Base-by-base conservation (phyloP, 169 alveolate species). In the Plasmodium inui region DNA sequence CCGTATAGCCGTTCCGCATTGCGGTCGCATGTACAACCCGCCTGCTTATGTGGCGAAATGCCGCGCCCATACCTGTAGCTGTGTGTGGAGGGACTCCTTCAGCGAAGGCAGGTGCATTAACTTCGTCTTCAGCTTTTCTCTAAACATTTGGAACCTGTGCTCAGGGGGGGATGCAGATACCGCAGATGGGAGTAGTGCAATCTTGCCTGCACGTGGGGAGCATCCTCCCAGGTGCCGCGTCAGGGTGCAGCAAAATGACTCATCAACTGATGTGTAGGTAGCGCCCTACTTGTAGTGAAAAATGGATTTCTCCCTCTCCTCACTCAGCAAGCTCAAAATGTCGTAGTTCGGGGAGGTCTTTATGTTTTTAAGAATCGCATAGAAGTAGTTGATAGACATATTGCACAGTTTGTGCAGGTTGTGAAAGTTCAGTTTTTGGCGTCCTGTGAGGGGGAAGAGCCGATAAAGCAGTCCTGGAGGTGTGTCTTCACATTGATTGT, bases 321-420 rank as follows among this genome's bases (percentile, higher is more conserved):
- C 93, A 73, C 67, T 85, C 30, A 85, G 22, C 78, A 85, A 14
- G 28, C 53, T 85, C 28, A 85, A 57, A 73, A 85, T 85, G 28
- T 85, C 93, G 32, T 85, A 85, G 7, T 85, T 17, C 14, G 84
- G 83, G 34, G 17, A 7, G 67, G 8, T 85, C 61, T 44, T 73
- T 44, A 85, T 46, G 22, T 44, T 73, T 73, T 85, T 85, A 6
- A 85, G 32, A 46, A 85, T 85, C 5, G 41, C 74, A 28, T 85
- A 85, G 67, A 85, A 85, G 50, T 85, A 85, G 67, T 85, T 85
- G 37, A 85, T 85, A 6, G 93, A 76, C 93, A 85, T 73, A n/a
- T 85, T 85, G 8, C 93, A 85, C 55, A 85, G 85, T 6, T 73
- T 85, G 79, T 74, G 73, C 26, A 85, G 41, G 28, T 85, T 85